These are phyloP conservation scores for Cryptococcus sp. DNA, from an alignment of 1,284 basidiomycete species.

Conservation along the genomic window DNA sequence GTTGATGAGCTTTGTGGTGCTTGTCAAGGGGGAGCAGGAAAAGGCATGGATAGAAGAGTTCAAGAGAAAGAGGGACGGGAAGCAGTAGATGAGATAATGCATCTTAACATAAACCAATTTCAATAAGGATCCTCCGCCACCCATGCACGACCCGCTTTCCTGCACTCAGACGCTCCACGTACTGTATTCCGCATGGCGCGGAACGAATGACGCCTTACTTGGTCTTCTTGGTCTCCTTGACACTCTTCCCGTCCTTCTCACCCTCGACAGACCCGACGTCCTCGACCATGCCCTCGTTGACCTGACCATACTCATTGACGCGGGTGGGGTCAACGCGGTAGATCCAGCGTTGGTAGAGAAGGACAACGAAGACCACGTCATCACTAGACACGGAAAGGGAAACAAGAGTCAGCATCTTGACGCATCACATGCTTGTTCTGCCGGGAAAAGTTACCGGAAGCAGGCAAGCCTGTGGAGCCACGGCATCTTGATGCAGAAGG, in stretches of 20 bases:
- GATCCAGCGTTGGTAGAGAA: conserved; percentile 67
- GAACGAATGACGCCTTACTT: conserved; percentile 21
- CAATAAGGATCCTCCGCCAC: neutral
- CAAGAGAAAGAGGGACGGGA: conserved; percentile 59
- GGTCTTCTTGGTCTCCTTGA: conserved; percentile 41
- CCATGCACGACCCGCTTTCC: too few species aligned
- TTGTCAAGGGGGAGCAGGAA: conserved; percentile 79
- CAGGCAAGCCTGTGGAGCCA: conserved; percentile 66
- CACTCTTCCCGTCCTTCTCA: conserved; percentile 14
- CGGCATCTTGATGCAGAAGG: conserved; percentile 93
- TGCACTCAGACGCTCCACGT: too few species aligned
- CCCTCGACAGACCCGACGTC: conserved; percentile 28
- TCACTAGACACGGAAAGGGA: conserved; percentile 56
- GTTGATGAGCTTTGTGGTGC: conserved; percentile 75
- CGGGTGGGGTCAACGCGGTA: conserved; percentile 91
- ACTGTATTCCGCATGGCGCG: neutral
- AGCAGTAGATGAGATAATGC: conserved; percentile 3
- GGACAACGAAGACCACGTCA: conserved; percentile 71
- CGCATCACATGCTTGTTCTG: neutral
- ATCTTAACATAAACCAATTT: neutral
- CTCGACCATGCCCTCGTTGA: conserved; percentile 51
- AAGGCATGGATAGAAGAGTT: conserved; percentile 84
- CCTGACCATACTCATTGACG: conserved; percentile 93
- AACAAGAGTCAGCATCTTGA: neutral
- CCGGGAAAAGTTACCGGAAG: conserved; percentile 33